A percentile compares a stretch with the other conserved stretches of the same genome.
Conservation (phyloP, 2,329 filamentous ascomycete species). For the Penicillium hesseltinei region DNA sequence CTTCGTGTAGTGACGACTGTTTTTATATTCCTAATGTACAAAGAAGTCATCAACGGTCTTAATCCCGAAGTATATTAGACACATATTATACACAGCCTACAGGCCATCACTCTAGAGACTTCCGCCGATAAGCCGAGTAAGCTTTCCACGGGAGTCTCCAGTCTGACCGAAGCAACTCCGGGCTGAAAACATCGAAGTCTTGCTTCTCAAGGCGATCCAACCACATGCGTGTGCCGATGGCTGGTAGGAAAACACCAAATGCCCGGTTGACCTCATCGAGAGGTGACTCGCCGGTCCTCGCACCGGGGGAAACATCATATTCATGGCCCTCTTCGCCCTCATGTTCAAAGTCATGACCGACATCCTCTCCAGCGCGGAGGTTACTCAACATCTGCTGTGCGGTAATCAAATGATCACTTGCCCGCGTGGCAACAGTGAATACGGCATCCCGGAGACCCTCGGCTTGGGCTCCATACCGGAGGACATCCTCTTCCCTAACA, state of each 20-base stretch:
- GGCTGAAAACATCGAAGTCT: conserved; percentile 79
- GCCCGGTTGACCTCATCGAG: conserved; percentile 61
- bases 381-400: conserved; percentile 87
- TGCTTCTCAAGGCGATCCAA: conserved; percentile 71
- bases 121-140: conserved; percentile 59
- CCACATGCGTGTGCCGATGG: conserved; percentile 74
- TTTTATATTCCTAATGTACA: conserved; percentile 2
- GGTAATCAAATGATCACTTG: conserved; percentile 93
- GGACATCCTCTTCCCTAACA: conserved; percentile 84
- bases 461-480: conserved; percentile 74
- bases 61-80: conserved; percentile 9
- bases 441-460: conserved; percentile 82
- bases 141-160: conserved; percentile 87
- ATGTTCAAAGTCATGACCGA: conserved; percentile 88
- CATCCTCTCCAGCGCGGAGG: conserved; percentile 67
- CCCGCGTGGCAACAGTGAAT: conserved; percentile 86
- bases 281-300: conserved; percentile 40
- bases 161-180: conserved; percentile 61
- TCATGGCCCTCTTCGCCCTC: conserved; percentile 69
- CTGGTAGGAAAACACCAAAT: conserved; percentile 79
- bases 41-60: background rate
- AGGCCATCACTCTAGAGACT: conserved; percentile 44
- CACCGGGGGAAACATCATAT: conserved; percentile 43
- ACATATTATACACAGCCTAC: conserved; percentile 17
- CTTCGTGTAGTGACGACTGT: background rate